Percentiles rank a stretch among this genome's conserved stretches.
Conservation (phyloP, 176 grass and related monocot species). For the bread wheat (Triticum aestivum) region DNA sequence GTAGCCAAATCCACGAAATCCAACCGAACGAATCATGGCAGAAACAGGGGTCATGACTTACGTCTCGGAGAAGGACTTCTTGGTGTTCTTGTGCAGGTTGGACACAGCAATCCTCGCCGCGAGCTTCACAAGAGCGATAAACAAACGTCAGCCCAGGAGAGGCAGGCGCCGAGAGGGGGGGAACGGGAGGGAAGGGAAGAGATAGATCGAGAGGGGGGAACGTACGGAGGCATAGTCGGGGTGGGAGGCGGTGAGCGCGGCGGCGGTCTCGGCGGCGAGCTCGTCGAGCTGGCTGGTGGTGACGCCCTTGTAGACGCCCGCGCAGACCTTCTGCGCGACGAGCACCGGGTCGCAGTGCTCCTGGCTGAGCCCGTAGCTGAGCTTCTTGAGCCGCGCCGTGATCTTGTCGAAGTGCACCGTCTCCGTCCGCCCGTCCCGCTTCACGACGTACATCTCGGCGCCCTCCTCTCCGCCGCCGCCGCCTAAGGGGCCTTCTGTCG, state of each 20-base stretch:
- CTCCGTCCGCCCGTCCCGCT: slow-evolving; percentile 87
- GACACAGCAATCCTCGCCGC: slow-evolving; percentile 94
- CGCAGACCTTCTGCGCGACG: slow-evolving; percentile 93
- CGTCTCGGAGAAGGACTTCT: slow-evolving; percentile 95
- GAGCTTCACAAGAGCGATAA: slow-evolving; percentile 34
- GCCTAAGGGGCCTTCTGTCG: slow-evolving; percentile 34
- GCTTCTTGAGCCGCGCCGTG: slow-evolving; percentile 94
- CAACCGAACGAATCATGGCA: background rate
- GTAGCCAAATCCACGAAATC: background rate
- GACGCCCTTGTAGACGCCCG: slow-evolving; percentile 91
- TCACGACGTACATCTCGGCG: slow-evolving; percentile 89
- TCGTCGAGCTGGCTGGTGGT: slow-evolving; percentile 97
- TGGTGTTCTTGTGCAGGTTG: slow-evolving; percentile 97
- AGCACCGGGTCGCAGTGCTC: slow-evolving; percentile 95
- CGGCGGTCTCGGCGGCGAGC: slow-evolving; percentile 91
- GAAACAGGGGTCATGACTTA: background rate
- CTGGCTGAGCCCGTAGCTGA: slow-evolving; percentile 96
- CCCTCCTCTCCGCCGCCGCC: background rate
- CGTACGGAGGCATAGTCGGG: slow-evolving; percentile 85
- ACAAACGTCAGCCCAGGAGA: background rate
- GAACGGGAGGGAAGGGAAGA: background rate
- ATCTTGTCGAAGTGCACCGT: slow-evolving; percentile 98
- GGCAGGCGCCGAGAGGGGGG: background rate
- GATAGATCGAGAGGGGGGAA: background rate
- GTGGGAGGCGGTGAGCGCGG: slow-evolving; percentile 80